phyloP scores from a whole-genome alignment of 179 eudicot species.

The Silene noctiflora region DNA sequence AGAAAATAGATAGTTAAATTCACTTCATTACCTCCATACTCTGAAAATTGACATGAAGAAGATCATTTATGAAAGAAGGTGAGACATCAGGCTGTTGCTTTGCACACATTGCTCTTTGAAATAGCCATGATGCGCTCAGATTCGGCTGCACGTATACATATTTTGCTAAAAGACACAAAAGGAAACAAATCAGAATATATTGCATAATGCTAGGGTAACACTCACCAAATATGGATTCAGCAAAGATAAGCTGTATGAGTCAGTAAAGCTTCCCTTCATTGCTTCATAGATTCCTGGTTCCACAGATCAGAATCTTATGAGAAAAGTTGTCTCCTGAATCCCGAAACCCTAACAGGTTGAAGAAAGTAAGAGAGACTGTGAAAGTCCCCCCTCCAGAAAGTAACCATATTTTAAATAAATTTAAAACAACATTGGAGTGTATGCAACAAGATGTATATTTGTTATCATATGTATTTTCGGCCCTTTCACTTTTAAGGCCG shows the following conservation, averaged over 20 bases:
- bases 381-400: neutral
- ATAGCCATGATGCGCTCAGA: constrained; percentile 91
- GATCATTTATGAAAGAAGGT: constrained; percentile 81
- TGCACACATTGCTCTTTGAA: constrained; percentile 99
- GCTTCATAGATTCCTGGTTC: constrained; percentile 80
- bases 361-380: neutral
- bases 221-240: constrained; percentile 92
- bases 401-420: neutral
- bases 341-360: neutral
- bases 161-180: constrained; percentile 8
- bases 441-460: neutral
- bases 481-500: neutral
- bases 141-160: constrained; percentile 59
- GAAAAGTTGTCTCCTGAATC: constrained; percentile 1
- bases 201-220: constrained; percentile 5
- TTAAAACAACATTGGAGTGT: neutral
- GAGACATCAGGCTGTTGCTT: constrained; percentile 64
- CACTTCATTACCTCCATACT: constrained; percentile 71
- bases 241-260: constrained; percentile 62
- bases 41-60: constrained; percentile 69
- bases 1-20: neutral
- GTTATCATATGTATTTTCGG: neutral
- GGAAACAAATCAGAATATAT: neutral
- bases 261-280: constrained; percentile 47
- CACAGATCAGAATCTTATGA: constrained; percentile 22